Evolutionary conservation across 2,329 filamentous ascomycete species (phyloP).

Genomic region (Xylaria sp.): DNA sequence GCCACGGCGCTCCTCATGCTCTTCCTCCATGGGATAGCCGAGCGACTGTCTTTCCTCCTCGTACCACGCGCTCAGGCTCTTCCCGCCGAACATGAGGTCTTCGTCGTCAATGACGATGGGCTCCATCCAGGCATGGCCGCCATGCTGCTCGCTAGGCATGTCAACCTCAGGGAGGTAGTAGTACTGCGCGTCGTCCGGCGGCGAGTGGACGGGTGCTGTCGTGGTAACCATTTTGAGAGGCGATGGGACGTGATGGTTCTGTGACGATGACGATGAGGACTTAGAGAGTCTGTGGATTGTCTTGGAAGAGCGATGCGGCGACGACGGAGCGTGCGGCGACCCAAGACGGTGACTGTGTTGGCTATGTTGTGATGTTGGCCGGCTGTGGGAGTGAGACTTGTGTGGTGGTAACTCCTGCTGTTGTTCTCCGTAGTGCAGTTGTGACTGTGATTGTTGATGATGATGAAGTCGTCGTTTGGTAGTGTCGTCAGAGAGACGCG

Average conservation of each 20-base stretch:
- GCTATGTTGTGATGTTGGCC: conserved; percentile 44
- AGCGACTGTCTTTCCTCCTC: conserved; percentile 65
- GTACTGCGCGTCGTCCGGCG: conserved; percentile 46
- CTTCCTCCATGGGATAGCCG: conserved; percentile 56
- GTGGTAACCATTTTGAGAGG: conserved; percentile 52
- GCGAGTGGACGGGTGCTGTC: conserved; percentile 43
- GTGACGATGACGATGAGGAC: conserved; percentile 33
- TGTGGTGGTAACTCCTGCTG: background rate
- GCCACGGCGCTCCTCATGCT: conserved; percentile 53
- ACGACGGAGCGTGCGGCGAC: conserved; percentile 40
- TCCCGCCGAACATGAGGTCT: conserved; percentile 70
- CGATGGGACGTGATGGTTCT: conserved; percentile 45
- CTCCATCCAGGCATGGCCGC: conserved; percentile 59
- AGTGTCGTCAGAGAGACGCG: conserved; percentile 47
- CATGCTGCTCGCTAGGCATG: conserved; percentile 39
- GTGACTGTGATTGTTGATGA: background rate
- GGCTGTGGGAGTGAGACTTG: conserved; percentile 26
- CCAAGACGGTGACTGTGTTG: conserved; percentile 40
- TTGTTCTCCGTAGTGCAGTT: background rate
- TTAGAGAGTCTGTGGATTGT: conserved; percentile 32
- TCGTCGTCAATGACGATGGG: conserved; percentile 70
- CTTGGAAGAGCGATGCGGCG: conserved; percentile 40
- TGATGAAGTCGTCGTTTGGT: conserved; percentile 40
- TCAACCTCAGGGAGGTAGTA: conserved; percentile 48
- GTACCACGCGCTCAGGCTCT: conserved; percentile 69